These are phyloP conservation scores for Trichophyton benhamiae DNA, from an alignment of 2,329 filamentous ascomycete genomes.

Conservation along the genomic window DNA sequence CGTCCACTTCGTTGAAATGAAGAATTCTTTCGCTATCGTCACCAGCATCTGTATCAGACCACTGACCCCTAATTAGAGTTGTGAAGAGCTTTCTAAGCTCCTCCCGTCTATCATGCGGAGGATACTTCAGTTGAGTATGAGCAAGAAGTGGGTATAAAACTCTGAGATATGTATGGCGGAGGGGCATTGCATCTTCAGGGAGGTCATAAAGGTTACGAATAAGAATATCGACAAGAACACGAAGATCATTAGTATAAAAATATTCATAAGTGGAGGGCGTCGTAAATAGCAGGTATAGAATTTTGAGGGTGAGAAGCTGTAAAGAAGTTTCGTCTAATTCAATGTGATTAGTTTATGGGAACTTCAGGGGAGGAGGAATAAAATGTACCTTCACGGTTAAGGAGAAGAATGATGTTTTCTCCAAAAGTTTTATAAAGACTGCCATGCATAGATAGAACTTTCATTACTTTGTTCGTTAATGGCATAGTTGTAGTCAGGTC, in stretches of 20 bases:
- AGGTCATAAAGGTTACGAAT: constrained; percentile 94
- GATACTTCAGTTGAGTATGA: constrained; percentile 76
- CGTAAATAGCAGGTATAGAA: constrained; percentile 89
- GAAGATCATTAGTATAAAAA: constrained; percentile 95
- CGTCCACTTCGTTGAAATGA: constrained; percentile 40
- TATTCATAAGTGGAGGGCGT: constrained; percentile 88
- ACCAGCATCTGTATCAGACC: constrained; percentile 42
- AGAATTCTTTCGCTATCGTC: constrained; percentile 32
- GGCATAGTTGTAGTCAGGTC: constrained; percentile 33
- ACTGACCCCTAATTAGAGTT: constrained; percentile 59
- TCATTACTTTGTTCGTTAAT: constrained; percentile 86
- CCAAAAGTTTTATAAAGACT: constrained; percentile 84
- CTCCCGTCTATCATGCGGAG: constrained; percentile 81
- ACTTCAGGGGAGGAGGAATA: neutral
- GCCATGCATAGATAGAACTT: constrained; percentile 71
- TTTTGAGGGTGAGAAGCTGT: constrained; percentile 90
- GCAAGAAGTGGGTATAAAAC: constrained; percentile 82
- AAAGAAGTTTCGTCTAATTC: constrained; percentile 64
- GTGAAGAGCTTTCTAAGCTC: constrained; percentile 67
- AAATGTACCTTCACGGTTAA: constrained; percentile 67
- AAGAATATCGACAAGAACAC: constrained; percentile 87
- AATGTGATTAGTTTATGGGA: neutral
- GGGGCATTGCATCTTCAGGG: constrained; percentile 58
- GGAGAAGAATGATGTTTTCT: constrained; percentile 86
- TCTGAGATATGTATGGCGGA: constrained; percentile 88